A percentile compares a stretch with the other conserved stretches of the same genome.
These are phyloP conservation scores for Exophiala sp. DNA, from an alignment of 2,329 filamentous ascomycete genomes.

Conservation along the genomic window DNA sequence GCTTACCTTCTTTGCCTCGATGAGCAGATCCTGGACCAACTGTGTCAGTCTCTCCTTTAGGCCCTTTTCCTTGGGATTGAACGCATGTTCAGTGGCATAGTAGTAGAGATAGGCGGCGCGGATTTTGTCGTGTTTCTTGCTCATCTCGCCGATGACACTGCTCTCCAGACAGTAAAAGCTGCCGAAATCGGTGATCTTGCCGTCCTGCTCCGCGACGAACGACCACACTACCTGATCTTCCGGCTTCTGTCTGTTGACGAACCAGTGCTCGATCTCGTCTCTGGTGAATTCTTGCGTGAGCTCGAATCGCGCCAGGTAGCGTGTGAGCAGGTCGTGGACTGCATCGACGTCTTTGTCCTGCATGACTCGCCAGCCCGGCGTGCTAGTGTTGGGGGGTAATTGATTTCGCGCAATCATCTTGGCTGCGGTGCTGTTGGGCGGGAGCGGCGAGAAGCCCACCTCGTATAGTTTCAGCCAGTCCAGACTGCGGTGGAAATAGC, in stretches of 20 bases:
- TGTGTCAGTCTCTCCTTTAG: constrained; percentile 74
- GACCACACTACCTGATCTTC: constrained; percentile 78
- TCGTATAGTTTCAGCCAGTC: constrained; percentile 97
- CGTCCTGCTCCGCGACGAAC: constrained; percentile 72
- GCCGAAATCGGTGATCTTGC: constrained; percentile 91
- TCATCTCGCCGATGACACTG: constrained; percentile 60
- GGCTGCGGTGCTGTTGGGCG: constrained; percentile 72
- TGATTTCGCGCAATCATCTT: constrained; percentile 83
- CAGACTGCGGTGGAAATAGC: constrained; percentile 89
- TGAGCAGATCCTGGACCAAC: constrained; percentile 76
- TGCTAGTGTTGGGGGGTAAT: constrained; percentile 67
- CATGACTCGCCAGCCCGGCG: constrained; percentile 73
- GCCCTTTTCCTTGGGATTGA: constrained; percentile 50
- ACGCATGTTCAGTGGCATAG: constrained; percentile 79
- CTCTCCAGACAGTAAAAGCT: constrained; percentile 96
- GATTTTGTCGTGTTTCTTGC: constrained; percentile 63
- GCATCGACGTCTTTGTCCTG: constrained; percentile 68
- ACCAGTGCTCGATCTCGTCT: constrained; percentile 82
- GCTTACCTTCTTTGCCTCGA: constrained; percentile 70
- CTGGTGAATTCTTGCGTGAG: constrained; percentile 74
- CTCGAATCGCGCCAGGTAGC: constrained; percentile 74
- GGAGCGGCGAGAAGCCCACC: constrained; percentile 86
- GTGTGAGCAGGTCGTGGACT: constrained; percentile 66
- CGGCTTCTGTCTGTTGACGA: constrained; percentile 59
- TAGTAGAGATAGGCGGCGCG: constrained; percentile 95